Conservation (phyloP, 2,329 filamentous ascomycete genomes). For the Akanthomyces lecanii region DNA sequence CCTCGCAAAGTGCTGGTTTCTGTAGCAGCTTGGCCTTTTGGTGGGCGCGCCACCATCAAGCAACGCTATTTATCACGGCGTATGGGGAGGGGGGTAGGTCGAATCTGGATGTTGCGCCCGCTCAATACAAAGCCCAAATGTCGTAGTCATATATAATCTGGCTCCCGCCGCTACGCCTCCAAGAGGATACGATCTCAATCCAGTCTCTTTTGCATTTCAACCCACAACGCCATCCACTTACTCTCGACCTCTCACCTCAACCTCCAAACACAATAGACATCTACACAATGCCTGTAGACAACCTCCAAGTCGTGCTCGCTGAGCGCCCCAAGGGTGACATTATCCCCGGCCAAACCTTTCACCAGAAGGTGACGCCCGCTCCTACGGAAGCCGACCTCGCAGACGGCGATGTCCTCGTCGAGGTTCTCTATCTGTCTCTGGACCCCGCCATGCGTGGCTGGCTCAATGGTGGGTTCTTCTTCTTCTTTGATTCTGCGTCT, state of each 20-base stretch:
- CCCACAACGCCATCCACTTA: not conserved
- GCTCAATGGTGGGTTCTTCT: constrained; percentile 49
- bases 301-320: constrained; percentile 54
- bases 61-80: not conserved
- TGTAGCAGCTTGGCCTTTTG: not conserved
- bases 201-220: not conserved
- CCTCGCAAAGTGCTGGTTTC: not conserved
- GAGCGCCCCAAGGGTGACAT: constrained; percentile 59
- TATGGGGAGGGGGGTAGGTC: not conserved
- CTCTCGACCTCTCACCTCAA: not conserved
- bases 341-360: constrained; percentile 63
- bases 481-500: not conserved
- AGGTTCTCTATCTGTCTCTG: constrained; percentile 60
- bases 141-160: not conserved
- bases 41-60: not conserved
- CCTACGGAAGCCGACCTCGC: constrained; percentile 51
- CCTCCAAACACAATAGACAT: not conserved
- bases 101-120: not conserved
- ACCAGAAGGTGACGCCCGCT: constrained; percentile 45
- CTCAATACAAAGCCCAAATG: not conserved
- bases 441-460: constrained; percentile 75
- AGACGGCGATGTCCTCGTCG: constrained; percentile 60
- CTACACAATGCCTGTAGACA: constrained; percentile 39
- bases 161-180: not conserved
- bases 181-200: too few relatives aligned